Base-by-base conservation (phyloP, 2,329 filamentous ascomycete genomes). In the Dryadomyces sulphureus region DNA sequence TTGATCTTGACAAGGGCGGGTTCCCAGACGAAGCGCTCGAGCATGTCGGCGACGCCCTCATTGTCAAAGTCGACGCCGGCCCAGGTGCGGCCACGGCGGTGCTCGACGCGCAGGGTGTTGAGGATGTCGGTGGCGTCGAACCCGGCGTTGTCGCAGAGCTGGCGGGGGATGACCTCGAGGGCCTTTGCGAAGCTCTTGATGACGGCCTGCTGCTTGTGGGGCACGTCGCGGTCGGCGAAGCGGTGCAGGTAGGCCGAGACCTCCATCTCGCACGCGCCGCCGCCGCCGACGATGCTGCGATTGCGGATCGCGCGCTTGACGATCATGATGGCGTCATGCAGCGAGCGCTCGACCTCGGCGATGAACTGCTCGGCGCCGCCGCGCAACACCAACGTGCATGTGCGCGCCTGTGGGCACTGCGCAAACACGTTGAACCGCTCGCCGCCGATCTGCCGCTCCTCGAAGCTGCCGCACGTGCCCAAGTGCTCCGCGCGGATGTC, bases 261-360 rank as follows among this genome's bases (percentile, higher is more conserved):
- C 64, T 96, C 92, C 90, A 98, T 96, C 72, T 98, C 92, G 57
- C 75, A 80, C 17, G 92, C 90, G 61, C 92, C 92, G 56, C 92
- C 92, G 57, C 92, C 92, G 40, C 89, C 92, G 22, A 98, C 92
- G 54, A 98, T 94, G 60, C 78, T 84, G 60, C 82, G 82, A 72
- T 96, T 94, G 70, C 86, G 87, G 65, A 96, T 87, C 24, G 92
- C 87, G 51, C 93, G 88, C 78, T 96, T 96, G 60, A 98, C 92
- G 59, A 98, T 94, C 92, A 98, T 98, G 66, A 98, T 96, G 56
- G 92, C 92, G 59, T 98, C 92, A 72, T 98, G 92, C 54, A 98
- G 76, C 60, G 87, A 94, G 53, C 92, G 85, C 72, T 98, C 92
- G 2, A 95, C 92, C 65, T 98, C 92, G 48, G 92, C 92, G 57